Conservation (phyloP, 106 monocot species). For the Vanilla planifolia region DNA sequence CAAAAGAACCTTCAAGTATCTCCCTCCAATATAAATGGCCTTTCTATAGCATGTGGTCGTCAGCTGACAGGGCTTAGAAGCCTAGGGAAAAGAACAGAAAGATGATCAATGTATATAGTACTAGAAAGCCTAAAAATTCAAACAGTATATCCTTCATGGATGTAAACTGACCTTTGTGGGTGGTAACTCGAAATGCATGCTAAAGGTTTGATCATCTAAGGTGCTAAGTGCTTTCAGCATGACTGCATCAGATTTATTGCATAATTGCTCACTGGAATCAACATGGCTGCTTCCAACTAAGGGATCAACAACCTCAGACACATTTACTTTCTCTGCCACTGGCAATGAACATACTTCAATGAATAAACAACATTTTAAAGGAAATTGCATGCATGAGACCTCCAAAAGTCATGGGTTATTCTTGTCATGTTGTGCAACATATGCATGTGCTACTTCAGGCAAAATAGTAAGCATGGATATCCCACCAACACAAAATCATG, state of each 20-base stretch:
- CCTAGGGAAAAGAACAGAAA: constrained; percentile 21
- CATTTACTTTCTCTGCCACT: constrained; percentile 15
- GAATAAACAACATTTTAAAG: background rate
- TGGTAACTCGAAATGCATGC: constrained; percentile 41
- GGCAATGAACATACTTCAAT: background rate
- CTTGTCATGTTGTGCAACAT: background rate
- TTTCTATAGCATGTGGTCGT: constrained; percentile 41
- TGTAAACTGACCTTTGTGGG: constrained; percentile 48
- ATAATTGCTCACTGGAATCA: constrained; percentile 15
- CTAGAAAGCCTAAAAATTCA: background rate
- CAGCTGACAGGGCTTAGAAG: constrained; percentile 47
- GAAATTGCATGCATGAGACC: background rate
- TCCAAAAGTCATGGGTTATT: background rate
- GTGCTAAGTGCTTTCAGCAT: constrained; percentile 37
- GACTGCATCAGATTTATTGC: constrained; percentile 58
- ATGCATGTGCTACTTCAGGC: background rate
- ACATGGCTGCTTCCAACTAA: constrained; percentile 1
- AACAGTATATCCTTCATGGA: constrained; percentile 1
- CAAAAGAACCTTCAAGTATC: constrained; percentile 81
- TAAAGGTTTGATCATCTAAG: constrained; percentile 54
- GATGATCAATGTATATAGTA: background rate
- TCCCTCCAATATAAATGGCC: constrained; percentile 85
- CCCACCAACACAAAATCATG: background rate
- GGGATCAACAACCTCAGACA: background rate
- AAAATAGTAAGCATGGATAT: background rate